These are phyloP conservation scores for Colletotrichum viniferum DNA, from an alignment of 2,329 filamentous ascomycete species.

Conservation along the genomic window DNA sequence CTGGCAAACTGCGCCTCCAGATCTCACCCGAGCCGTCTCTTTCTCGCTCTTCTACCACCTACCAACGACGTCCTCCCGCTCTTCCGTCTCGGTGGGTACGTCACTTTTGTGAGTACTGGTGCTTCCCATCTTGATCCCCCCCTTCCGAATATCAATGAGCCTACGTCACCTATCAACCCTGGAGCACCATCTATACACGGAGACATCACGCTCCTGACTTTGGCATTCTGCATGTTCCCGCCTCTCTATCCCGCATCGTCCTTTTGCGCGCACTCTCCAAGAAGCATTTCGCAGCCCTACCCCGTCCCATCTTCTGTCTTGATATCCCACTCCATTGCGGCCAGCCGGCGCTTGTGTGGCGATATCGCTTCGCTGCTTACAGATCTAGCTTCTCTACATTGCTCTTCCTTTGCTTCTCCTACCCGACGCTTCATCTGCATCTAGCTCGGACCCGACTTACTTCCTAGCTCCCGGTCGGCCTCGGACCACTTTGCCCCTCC, in stretches of 20 bases:
- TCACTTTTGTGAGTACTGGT: constrained; percentile 13
- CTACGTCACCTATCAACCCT: constrained; percentile 16
- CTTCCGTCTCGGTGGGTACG: constrained; percentile 6
- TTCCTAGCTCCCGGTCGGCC: constrained; percentile 6
- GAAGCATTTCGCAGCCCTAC: background rate
- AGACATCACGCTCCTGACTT: background rate
- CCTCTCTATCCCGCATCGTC: background rate
- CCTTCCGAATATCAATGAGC: background rate
- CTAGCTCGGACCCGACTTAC: background rate
- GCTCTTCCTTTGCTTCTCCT: background rate
- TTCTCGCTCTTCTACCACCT: background rate
- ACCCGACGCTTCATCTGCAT: background rate
- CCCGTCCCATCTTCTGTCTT: background rate
- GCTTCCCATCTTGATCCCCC: background rate
- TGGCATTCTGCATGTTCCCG: background rate
- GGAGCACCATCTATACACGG: background rate
- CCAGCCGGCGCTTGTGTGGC: background rate
- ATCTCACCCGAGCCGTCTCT: background rate
- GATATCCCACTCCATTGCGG: background rate
- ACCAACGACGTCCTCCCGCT: background rate
- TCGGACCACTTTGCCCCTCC: constrained; percentile 17
- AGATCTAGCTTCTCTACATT: background rate
- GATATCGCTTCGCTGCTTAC: background rate
- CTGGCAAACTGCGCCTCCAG: background rate
- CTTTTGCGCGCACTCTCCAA: background rate